Evolutionary conservation across 1,284 basidiomycete species (phyloP).

Genomic region (Pulveroboletus sp.): DNA sequence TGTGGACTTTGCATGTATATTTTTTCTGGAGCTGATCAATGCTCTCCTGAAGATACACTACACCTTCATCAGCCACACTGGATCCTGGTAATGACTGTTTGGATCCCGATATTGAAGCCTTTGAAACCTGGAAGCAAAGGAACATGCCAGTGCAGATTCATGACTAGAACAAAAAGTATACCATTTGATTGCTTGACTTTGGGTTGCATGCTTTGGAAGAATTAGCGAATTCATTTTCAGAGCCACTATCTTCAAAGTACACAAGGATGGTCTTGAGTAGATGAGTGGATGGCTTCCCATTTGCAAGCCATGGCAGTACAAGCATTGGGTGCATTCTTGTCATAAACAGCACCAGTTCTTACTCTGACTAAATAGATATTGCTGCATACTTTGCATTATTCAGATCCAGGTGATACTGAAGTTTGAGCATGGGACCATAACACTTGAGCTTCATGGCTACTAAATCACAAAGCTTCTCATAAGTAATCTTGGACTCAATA

Average conservation of each 20-base stretch:
- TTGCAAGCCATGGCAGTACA: no score
- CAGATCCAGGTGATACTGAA: no score
- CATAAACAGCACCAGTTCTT: no score
- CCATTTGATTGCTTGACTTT: not conserved
- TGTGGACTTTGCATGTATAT: not conserved
- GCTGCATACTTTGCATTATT: no score
- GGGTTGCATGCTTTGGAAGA: not conserved
- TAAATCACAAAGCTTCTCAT: not conserved
- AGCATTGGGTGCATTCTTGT: no score
- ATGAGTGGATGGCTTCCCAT: no score
- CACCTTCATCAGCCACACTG: not conserved
- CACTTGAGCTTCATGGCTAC: not conserved
- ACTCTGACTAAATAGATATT: no score
- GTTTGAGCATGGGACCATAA: not conserved
- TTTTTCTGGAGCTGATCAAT: not conserved
- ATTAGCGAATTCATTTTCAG: no score
- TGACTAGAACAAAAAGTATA: not conserved
- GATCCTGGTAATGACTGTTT: not conserved
- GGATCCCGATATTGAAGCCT: not conserved
- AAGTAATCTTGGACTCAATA: not conserved
- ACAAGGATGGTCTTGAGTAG: no score
- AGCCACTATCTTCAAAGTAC: no score
- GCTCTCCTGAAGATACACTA: not conserved
- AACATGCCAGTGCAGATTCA: not conserved
- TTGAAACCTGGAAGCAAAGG: not conserved